Evolutionary conservation across 345 rosid species (phyloP), one percentile per base, ranked within the genome.

Genomic region (Populus deltoides): DNA sequence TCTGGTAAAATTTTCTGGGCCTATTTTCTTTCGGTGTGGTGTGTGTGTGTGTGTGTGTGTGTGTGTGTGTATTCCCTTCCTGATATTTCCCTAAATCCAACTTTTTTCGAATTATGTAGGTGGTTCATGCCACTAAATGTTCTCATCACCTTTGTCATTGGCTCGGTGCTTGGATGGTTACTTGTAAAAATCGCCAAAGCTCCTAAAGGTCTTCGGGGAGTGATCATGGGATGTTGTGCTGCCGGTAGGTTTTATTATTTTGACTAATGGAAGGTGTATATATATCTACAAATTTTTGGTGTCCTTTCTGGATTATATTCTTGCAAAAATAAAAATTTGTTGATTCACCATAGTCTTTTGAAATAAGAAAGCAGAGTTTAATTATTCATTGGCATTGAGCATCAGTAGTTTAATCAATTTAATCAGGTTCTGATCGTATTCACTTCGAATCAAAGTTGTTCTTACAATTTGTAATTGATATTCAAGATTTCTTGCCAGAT

Each of bases 81-180:
- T 45, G 51, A 17, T 13, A 13, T 11, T 45, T 45, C 11, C 51
- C 17, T 45, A 35, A 24, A 72, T 2, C 36, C 29, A 39, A 38
- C 55, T 51, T 43, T 41, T 6, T 15, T 38, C 29, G 7, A 0
- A 6, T 45, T 17, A 15, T 65, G 63, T 27, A 89, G 90, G 85
- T 86, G 92, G 92, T 89, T 89, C 80, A 85, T 86, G 92, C 90
- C 90, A 16, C 68, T 87, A 80, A 89, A 85, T 77, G 77, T 86
- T 72, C 85, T 87, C 43, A 49, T 85, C 29, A 75, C 88, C 2
- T 83, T 86, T 61, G 33, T 86, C 15, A n/a, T 89, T 61, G 92
- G 90, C 12, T 86, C 92, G 15, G 53, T 75, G 3, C 83, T 89
- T n/a, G 90, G 88, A 12, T 87, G 87, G 89, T 20, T 87, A 35